Base-by-base conservation (phyloP, 2,329 filamentous ascomycete genomes). In the Lachnellula hyalina region DNA sequence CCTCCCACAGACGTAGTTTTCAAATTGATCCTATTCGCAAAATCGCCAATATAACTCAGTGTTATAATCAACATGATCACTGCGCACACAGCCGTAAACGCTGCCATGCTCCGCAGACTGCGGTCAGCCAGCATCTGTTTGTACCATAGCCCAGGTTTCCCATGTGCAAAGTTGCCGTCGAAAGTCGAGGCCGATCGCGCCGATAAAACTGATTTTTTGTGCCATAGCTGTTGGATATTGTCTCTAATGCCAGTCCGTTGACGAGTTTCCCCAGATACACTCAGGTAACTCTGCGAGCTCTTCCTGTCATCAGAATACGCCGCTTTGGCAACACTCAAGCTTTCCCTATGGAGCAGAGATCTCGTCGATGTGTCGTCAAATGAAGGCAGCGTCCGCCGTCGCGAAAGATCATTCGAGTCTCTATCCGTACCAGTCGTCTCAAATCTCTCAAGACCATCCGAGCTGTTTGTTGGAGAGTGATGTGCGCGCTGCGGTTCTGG, bases 51-150 rank as follows among this genome's bases (percentile, higher is more conserved):
- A 46, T 63, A 61, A 6, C 17, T 40, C 35, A 55, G 54, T 3
- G 60, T 52, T 12, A 61, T 55, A 15, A 63, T 60, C 2, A 50
- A 50, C 54, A 63, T 63, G 1, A 63, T 54, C 2, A 59, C 32
- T 0, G 60, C 51, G 17, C 58, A 62, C 6, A 61, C 14, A 12
- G 55, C 42, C 6, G 58, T 62, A 45, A 61, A 62, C 2, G 32
- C 55, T 14, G 60, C 60, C 58, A 62, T 60, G 5, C 54, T 56
- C 28, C 58, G 48, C 21, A 63, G 32, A 57, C 55, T 62, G 15
- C 58, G 52, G 51, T 63, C 60, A 11, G 57, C 54, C 25, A 64
- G 32, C 58, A 62, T 62, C 48, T 62, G 59, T 42, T 61, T 61
- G 46, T 54, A 57, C 60, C 60, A 64, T 59, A 55, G 58, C 0